Conservation (phyloP, 2,329 filamentous ascomycete species). For the Aspergillus pseudoglaucus region DNA sequence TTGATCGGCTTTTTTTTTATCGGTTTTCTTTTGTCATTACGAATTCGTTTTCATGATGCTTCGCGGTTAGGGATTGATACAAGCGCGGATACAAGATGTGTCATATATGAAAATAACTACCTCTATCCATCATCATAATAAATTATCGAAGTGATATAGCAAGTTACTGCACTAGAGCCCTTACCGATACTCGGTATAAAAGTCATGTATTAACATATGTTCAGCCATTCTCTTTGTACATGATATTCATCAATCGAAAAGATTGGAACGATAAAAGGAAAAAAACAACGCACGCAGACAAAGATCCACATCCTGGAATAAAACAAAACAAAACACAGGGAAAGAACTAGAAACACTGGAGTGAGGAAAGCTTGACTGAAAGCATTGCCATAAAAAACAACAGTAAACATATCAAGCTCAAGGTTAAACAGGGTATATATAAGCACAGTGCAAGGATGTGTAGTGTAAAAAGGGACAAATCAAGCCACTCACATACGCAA, state of each 20-base stretch:
- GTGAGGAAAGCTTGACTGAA: not conserved
- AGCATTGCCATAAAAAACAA: not conserved
- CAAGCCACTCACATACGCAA: constrained; percentile 5
- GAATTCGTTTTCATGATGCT: not conserved
- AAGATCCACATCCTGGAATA: not conserved
- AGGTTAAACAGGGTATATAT: constrained; percentile 6
- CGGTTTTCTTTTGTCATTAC: not conserved
- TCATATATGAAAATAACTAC: not conserved
- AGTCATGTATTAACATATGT: not conserved
- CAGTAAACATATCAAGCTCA: not conserved
- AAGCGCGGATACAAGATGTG: not conserved
- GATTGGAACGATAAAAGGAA: not conserved
- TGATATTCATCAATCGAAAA: not conserved
- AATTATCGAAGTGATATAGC: not conserved
- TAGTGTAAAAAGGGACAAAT: not conserved
- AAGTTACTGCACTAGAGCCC: too few species aligned
- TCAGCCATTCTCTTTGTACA: not conserved
- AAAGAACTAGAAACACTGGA: not conserved
- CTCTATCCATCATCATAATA: not conserved
- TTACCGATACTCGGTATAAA: too few species aligned
- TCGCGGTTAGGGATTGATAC: not conserved
- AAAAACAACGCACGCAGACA: not conserved
- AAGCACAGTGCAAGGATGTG: constrained; percentile 2
- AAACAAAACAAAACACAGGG: not conserved
- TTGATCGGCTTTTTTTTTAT: constrained; percentile 1